Evolutionary conservation across 2,329 filamentous ascomycete species (phyloP).

Genomic region (Orbilia quercus): DNA sequence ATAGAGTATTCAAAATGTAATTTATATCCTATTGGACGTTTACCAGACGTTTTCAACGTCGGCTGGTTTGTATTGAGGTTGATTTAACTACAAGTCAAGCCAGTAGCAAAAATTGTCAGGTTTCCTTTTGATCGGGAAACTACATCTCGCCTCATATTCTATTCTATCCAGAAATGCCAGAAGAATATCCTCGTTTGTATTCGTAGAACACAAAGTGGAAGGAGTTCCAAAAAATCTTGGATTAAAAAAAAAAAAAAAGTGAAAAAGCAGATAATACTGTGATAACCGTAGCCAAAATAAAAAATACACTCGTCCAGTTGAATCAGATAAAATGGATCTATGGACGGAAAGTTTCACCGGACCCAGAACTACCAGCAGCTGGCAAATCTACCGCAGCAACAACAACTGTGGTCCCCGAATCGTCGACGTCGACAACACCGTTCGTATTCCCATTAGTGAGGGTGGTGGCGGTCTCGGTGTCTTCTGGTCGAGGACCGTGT

Average conservation of each 20-base stretch:
- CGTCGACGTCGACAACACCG: conserved; percentile 1
- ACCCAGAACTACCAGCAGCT: conserved; percentile 40
- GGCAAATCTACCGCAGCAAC: conserved; percentile 4
- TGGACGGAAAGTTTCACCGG: conserved; percentile 45
- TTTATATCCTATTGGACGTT: too few species aligned
- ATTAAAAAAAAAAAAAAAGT: conserved; percentile 37
- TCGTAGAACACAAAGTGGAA: too few species aligned
- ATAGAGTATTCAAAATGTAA: too few species aligned
- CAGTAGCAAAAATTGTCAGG: too few species aligned
- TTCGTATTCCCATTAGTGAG: conserved; percentile 13
- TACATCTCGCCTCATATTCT: too few species aligned
- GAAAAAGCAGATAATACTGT: conserved; percentile 43
- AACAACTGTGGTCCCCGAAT: neutral
- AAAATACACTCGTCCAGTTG: conserved; percentile 16
- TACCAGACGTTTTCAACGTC: too few species aligned
- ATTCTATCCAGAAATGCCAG: neutral
- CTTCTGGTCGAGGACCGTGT: conserved; percentile 68
- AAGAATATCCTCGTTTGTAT: conserved; percentile 13
- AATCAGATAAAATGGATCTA: conserved; percentile 2
- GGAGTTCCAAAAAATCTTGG: too few species aligned
- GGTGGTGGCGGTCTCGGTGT: conserved; percentile 6
- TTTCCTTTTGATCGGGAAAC: too few species aligned
- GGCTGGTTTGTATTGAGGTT: too few species aligned
- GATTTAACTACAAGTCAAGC: too few species aligned
- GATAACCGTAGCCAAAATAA: conserved; percentile 35